phyloP scores from a whole-genome alignment of 2,329 filamentous ascomycete genomes.

The Teratosphaeria viscida region DNA sequence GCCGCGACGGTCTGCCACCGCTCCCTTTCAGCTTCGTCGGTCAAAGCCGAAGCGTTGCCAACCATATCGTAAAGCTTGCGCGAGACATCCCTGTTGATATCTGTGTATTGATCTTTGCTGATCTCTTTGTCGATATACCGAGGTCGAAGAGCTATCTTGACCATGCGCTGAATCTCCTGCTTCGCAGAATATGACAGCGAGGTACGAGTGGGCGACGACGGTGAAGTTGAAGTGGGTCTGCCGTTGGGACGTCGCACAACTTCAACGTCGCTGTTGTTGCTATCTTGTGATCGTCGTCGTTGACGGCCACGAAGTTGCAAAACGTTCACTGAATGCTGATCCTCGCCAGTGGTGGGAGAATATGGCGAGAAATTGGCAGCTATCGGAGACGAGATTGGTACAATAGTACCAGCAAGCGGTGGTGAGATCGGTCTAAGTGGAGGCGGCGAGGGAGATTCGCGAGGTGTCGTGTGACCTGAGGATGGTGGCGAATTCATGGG shows the following conservation, averaged over 20 bases:
- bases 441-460: conserved; percentile 59
- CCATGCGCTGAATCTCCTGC: conserved; percentile 78
- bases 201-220: conserved; percentile 21
- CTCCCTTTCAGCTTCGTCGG: conserved; percentile 53
- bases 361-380: conserved; percentile 60
- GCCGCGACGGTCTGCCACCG: conserved; percentile 67
- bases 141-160: conserved; percentile 70
- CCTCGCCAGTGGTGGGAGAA: conserved; percentile 32
- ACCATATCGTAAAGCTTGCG: conserved; percentile 70
- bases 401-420: conserved; percentile 59
- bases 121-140: conserved; percentile 71
- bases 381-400: conserved; percentile 59
- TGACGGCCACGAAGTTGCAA: conserved; percentile 11
- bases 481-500: conserved; percentile 56
- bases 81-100: conserved; percentile 83
- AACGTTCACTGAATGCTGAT: conserved; percentile 4
- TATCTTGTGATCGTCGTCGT: conserved; percentile 7
- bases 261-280: conserved; percentile 11
- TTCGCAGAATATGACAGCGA: conserved; percentile 72
- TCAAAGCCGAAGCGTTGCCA: conserved; percentile 43
- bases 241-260: conserved; percentile 4
- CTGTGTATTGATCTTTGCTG: conserved; percentile 80
- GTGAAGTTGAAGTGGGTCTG: conserved; percentile 18
- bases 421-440: conserved; percentile 57
- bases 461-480: conserved; percentile 54